These are phyloP conservation scores for Termitomyces sp. DNA, from an alignment of 768 basidiomycete genomes.

Conservation along the genomic window DNA sequence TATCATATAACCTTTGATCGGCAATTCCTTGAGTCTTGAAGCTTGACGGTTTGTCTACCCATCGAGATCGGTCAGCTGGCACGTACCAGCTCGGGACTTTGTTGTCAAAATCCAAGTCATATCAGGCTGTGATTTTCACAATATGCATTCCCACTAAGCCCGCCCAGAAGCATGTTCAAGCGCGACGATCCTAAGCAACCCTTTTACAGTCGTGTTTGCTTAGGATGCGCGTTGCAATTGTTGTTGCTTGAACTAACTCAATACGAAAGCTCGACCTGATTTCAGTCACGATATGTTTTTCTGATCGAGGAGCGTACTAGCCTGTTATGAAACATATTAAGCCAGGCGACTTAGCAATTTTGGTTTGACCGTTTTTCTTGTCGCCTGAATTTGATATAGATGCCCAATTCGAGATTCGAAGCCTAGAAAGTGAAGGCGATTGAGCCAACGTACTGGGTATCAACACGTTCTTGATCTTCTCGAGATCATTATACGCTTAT, in stretches of 20 bases:
- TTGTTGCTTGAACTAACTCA: background rate
- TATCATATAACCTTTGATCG: background rate
- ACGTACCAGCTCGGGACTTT: background rate
- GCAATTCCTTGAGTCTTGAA: background rate
- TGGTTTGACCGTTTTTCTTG: too few relatives aligned
- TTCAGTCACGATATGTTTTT: background rate
- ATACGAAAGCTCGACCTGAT: background rate
- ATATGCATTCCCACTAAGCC: background rate
- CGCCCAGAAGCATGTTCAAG: background rate
- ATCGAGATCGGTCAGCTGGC: background rate
- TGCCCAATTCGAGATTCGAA: background rate
- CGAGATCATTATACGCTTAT: background rate
- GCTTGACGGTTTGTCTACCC: too few relatives aligned
- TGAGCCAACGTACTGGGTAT: background rate
- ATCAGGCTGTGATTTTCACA: background rate
- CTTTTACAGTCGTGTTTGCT: background rate
- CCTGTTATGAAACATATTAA: too few relatives aligned
- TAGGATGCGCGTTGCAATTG: background rate
- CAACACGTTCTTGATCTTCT: background rate
- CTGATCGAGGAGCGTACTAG: too few relatives aligned
- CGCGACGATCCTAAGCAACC: background rate
- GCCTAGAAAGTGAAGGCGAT: background rate
- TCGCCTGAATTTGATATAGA: background rate
- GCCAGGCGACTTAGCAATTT: background rate
- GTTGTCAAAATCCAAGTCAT: background rate